Percentiles rank a stretch among this genome's conserved stretches.
Conservation (phyloP, 2,329 filamentous ascomycete genomes). For the Aspergillus felis region DNA sequence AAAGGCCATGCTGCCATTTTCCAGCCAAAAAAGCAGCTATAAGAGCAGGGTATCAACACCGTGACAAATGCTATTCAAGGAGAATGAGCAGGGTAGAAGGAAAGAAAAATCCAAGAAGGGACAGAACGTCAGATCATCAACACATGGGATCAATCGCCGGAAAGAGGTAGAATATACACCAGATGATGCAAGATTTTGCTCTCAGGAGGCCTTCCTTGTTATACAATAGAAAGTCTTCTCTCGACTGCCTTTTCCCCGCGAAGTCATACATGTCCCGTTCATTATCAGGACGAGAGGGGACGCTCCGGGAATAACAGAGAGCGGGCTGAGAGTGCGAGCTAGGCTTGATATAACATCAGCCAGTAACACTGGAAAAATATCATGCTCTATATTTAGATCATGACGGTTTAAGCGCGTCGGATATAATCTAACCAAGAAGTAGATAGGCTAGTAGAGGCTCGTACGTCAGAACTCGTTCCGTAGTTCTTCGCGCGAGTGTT, state of each 20-base stretch:
- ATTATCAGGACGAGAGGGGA: neutral
- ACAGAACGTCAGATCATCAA: conserved; percentile 32
- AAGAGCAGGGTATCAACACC: conserved; percentile 43
- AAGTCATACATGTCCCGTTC: neutral
- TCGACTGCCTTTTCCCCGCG: neutral
- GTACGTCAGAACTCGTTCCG: conserved; percentile 26
- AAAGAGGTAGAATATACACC: conserved; percentile 25
- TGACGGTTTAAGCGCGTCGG: neutral
- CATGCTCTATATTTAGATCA: neutral
- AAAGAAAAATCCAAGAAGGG: conserved; percentile 11
- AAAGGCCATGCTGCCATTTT: neutral
- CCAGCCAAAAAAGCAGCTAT: conserved; percentile 24
- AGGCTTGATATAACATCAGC: neutral
- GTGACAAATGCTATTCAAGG: conserved; percentile 36
- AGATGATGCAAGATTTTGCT: conserved; percentile 15
- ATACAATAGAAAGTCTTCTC: conserved; percentile 9
- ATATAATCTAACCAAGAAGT: neutral
- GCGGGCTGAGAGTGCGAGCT: too few relatives aligned
- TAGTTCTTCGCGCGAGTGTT: conserved; percentile 32
- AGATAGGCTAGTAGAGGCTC: neutral
- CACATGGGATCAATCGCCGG: conserved; percentile 20
- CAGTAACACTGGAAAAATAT: neutral
- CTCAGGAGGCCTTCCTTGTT: conserved; percentile 11
- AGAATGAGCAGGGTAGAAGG: conserved; percentile 8
- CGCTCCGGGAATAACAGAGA: neutral